phyloP scores from a whole-genome alignment of 139 green algal genomes.

The Pleodorina starrii region DNA sequence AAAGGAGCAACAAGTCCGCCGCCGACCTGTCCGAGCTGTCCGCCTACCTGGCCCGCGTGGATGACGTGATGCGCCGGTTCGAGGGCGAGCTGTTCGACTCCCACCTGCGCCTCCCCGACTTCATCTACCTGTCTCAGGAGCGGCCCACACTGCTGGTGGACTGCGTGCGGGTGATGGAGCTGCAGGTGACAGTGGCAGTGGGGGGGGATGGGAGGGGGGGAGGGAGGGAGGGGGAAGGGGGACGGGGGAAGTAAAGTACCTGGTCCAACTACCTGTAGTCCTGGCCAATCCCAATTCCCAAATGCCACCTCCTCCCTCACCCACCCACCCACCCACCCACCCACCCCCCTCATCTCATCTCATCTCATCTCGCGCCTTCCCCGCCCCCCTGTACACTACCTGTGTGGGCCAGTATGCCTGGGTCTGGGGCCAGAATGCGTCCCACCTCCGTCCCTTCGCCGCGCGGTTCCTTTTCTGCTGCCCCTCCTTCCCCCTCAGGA shows the following conservation, averaged over 20 bases:
- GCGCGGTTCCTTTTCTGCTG: too few relatives aligned
- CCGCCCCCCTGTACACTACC: too few relatives aligned
- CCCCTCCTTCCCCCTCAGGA: slow-evolving; percentile 51
- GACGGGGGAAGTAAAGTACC: background rate
- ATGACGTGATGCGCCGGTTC: slow-evolving; percentile 71
- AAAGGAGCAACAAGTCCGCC: slow-evolving; percentile 33
- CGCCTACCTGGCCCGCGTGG: slow-evolving; percentile 64
- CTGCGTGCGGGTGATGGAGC: slow-evolving; percentile 83
- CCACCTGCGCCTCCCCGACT: slow-evolving; percentile 67
- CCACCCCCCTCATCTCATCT: background rate
- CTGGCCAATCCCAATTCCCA: background rate
- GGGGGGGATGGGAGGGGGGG: background rate
- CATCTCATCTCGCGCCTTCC: background rate
- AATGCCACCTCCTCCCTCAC: background rate
- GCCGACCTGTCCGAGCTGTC: slow-evolving; percentile 10
- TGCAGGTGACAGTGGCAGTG: slow-evolving; percentile 73
- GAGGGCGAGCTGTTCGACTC: slow-evolving; percentile 81
- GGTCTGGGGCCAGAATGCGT: too few relatives aligned
- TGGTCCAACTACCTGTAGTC: too few relatives aligned
- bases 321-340: background rate
- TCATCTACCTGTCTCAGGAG: slow-evolving; percentile 66
- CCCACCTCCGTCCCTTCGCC: too few relatives aligned
- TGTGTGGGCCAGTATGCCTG: too few relatives aligned
- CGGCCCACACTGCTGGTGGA: slow-evolving; percentile 83
- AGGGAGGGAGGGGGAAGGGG: background rate